phyloP scores from a whole-genome alignment of 1,284 basidiomycete species.

The Neotropicomus parvogracilis region DNA sequence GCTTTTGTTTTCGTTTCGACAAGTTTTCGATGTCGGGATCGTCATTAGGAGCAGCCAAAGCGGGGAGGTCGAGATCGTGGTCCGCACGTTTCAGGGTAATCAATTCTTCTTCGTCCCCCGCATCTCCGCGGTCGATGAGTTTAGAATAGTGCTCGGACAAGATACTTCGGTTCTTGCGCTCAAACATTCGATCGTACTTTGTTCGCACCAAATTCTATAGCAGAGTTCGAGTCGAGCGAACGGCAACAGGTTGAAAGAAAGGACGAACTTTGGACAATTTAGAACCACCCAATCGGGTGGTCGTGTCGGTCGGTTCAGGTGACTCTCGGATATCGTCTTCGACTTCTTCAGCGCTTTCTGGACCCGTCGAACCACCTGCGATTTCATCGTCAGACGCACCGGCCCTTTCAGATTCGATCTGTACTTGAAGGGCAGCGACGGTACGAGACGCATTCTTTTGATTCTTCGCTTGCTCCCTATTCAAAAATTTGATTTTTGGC shows the following conservation, averaged over 20 bases:
- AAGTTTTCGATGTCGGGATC: constrained; percentile 46
- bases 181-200: constrained; percentile 98
- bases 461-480: constrained; percentile 67
- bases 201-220: constrained; percentile 62
- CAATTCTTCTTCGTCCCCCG: constrained; percentile 67
- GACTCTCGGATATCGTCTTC: constrained; percentile 14
- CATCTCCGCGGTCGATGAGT: constrained; percentile 70
- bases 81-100: constrained; percentile 90
- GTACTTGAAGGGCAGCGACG: constrained; percentile 37
- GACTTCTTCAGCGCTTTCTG: constrained; percentile 25
- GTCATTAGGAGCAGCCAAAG: constrained; percentile 19
- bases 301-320: not conserved
- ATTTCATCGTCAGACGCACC: constrained; percentile 32
- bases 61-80: constrained; percentile 75
- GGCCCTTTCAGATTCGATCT: constrained; percentile 35
- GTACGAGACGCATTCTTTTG: constrained; percentile 68
- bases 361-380: constrained; percentile 26
- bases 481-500: constrained; percentile 92
- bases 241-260: not conserved
- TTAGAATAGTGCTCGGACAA: constrained; percentile 90
- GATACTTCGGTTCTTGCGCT: constrained; percentile 92
- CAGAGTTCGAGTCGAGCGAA: not conserved
- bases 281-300: not conserved
- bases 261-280: constrained; percentile 35
- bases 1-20: constrained; percentile 57